Base-by-base conservation (phyloP, 2,329 filamentous ascomycete species). In the Colletotrichum aenigma region DNA sequence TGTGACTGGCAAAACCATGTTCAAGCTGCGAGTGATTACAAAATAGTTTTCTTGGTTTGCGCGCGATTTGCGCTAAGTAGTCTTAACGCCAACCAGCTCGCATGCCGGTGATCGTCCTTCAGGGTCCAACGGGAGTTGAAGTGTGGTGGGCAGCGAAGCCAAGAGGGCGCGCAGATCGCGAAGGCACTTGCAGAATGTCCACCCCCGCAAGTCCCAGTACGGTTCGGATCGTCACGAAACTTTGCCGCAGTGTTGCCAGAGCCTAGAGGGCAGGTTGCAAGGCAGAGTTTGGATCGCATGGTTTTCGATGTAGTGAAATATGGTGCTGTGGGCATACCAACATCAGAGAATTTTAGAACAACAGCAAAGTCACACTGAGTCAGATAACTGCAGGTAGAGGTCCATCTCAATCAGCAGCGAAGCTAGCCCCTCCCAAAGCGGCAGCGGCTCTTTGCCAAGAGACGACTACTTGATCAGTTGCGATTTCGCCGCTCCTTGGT, bases 131-230 rank as follows among this genome's bases (percentile, higher is more conserved):
- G 65, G 48, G 48, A 64, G 24, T 74, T 48, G 36, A 56, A 69
- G n/a, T 28, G 28, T 58, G 38, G 55, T 67, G 64, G 73, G 58
- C 64, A 75, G 43, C 58, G 69, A 30, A 52, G 34, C 38, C 30
- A 64, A 38, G 64, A 74, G 64, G 71, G 56, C 43, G 36, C 52
- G 65, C 70, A 76, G 74, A 76, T 76, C 74, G 58, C 34, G 48
- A n/a, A 58, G 70, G 64, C 70, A 65, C 56, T 65, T 75, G 58
- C 65, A 76, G 73, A 73, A 65, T 60, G 74, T 32, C 74, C 58
- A n/a, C 70, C 70, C 66, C 74, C 74, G 70, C 74, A 66, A 38
- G 58, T 48, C 58, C 74, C 70, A 52, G 64, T 58, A 48, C 64
- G 28, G 64, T 32, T 76, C 70, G 58, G 70, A 76, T 76, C 70